Percentiles rank a stretch among this genome's conserved stretches.
These are phyloP conservation scores for Suhomyces guaymorum DNA, from an alignment of 1,139 yeast genomes.

Conservation along the genomic window DNA sequence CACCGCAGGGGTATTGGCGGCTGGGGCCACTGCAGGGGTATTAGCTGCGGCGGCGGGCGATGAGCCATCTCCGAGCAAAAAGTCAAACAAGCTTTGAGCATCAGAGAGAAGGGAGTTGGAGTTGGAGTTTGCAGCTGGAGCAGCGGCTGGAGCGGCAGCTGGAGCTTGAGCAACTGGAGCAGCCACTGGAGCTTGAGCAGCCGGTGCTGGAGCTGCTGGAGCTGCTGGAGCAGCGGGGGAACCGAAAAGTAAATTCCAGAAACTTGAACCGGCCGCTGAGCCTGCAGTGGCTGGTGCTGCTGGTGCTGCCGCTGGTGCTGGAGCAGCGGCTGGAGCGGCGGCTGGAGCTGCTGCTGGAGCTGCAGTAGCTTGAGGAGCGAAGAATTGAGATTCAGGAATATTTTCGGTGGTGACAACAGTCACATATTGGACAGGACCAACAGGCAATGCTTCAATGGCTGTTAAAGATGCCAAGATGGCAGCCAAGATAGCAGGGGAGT, in stretches of 20 bases:
- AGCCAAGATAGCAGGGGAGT: constrained; percentile 12
- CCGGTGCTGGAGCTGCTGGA: constrained; percentile 9
- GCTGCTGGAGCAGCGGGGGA: no score
- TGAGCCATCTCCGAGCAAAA: constrained; percentile 14
- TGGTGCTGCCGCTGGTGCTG: no score
- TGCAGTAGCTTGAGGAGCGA: constrained; percentile 18
- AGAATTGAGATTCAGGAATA: constrained; percentile 3
- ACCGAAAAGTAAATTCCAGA: no score
- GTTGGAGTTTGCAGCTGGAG: constrained; percentile 11
- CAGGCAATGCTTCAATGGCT: constrained; percentile 17
- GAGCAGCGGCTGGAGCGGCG: constrained; percentile 12
- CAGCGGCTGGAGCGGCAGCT: constrained; percentile 11
- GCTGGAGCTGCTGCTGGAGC: constrained; percentile 17
- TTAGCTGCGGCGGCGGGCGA: constrained; percentile 2
- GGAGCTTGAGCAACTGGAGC: constrained; percentile 9
- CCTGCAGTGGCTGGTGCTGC: constrained; percentile 11
- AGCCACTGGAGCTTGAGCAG: constrained; percentile 11
- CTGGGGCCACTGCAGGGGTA: constrained; percentile 8
- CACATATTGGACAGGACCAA: constrained; percentile 17
- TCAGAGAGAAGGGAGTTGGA: constrained; percentile 10
- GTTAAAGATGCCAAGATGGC: constrained; percentile 13
- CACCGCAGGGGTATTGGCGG: constrained; percentile 4
- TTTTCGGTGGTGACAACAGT: constrained; percentile 20
- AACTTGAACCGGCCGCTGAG: constrained; percentile 8
- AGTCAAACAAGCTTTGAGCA: constrained; percentile 16